Conservation (phyloP, 352 stramenopile genomes). For the Phytophthora cryptogea region DNA sequence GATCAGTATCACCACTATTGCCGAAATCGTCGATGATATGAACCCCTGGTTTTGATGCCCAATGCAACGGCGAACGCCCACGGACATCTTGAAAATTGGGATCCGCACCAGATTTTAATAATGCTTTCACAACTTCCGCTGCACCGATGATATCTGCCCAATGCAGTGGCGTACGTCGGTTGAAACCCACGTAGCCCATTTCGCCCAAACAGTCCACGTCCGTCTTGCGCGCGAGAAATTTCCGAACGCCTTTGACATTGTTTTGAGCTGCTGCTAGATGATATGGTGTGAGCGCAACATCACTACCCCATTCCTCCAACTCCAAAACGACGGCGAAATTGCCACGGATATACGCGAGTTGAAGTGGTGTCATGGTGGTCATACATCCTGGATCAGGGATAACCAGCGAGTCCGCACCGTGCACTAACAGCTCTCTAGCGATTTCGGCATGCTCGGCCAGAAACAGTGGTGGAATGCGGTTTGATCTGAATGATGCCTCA, state of each 20-base stretch:
- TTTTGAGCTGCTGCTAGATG: conserved; percentile 61
- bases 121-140: conserved; percentile 42
- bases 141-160: conserved; percentile 71
- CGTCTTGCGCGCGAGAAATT: conserved; percentile 48
- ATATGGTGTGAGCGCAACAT: conserved; percentile 75
- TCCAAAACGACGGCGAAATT: conserved; percentile 70
- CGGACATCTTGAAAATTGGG: conserved; percentile 69
- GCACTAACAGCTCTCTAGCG: conserved; percentile 49
- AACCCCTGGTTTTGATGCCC: conserved; percentile 66
- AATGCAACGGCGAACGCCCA: conserved; percentile 68
- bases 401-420: conserved; percentile 60
- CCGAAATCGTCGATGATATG: no score
- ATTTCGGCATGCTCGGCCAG: conserved; percentile 63
- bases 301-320: conserved; percentile 69
- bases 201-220: conserved; percentile 70
- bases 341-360: conserved; percentile 68
- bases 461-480: conserved; percentile 70
- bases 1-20: no score
- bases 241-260: conserved; percentile 47
- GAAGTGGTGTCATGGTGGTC: conserved; percentile 74
- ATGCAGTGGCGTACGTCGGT: conserved; percentile 70
- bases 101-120: conserved; percentile 58
- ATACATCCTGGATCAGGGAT: conserved; percentile 71
- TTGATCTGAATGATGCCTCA: conserved; percentile 52
- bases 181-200: conserved; percentile 70